These are phyloP conservation scores for Biscogniauxia mediterranea DNA, from an alignment of 2,329 filamentous ascomycete genomes.

Conservation along the genomic window DNA sequence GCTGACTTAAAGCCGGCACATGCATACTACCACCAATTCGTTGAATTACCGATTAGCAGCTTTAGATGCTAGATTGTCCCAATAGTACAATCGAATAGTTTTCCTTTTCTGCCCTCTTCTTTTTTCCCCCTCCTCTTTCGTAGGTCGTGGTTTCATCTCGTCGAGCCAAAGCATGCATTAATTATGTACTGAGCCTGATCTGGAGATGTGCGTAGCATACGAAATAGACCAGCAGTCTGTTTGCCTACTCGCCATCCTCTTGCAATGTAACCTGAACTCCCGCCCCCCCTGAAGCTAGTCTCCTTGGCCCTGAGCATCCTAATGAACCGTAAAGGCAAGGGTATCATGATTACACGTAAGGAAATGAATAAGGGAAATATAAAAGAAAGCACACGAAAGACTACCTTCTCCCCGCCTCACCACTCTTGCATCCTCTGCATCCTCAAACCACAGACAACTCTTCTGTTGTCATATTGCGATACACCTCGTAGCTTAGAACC, in stretches of 20 bases:
- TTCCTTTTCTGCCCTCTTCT: not conserved
- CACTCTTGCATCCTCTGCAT: not conserved
- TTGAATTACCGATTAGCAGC: not conserved
- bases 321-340: not conserved
- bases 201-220: not conserved
- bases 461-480: constrained; percentile 37
- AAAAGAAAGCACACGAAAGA: not conserved
- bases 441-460: constrained; percentile 26
- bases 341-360: not conserved
- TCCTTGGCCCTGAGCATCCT: not conserved
- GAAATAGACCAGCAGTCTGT: not conserved
- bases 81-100: not conserved
- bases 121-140: not conserved
- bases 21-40: not conserved
- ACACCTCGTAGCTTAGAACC: constrained; percentile 68
- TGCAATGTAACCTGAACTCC: not conserved
- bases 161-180: not conserved
- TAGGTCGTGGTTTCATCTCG: not conserved
- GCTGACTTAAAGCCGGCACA: not conserved
- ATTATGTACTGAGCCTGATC: not conserved
- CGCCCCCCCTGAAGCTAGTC: not conserved
- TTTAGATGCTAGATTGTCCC: not conserved
- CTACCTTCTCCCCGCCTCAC: not conserved
- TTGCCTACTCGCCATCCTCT: not conserved
- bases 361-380: not conserved